These are phyloP conservation scores for Lentinula detonsa DNA, from an alignment of 768 basidiomycete species.

Conservation along the genomic window DNA sequence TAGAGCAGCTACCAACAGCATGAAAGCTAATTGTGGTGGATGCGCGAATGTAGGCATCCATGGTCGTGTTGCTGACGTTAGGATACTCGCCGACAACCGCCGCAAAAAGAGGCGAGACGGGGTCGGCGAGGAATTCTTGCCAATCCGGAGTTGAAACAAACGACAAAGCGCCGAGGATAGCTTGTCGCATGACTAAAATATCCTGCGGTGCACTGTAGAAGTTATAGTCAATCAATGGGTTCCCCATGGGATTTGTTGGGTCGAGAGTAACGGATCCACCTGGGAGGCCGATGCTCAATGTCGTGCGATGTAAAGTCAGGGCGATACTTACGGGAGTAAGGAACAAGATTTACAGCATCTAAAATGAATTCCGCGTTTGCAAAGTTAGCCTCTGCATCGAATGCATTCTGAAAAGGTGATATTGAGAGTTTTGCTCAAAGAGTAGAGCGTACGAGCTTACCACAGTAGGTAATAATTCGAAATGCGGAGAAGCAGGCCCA, in stretches of 20 bases:
- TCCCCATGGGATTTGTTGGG: slow-evolving; percentile 16
- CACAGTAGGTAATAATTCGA: slow-evolving; percentile 18
- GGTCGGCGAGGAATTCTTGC: slow-evolving; percentile 18
- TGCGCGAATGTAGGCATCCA: slow-evolving; percentile 6
- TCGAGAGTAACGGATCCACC: slow-evolving; percentile 22
- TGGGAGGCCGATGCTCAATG: not conserved
- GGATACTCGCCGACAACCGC: not conserved
- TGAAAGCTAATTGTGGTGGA: slow-evolving; percentile 10
- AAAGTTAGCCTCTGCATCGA: not conserved
- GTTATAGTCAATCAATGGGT: slow-evolving; percentile 21
- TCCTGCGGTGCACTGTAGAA: slow-evolving; percentile 16
- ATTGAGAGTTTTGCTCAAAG: not conserved
- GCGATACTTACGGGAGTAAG: slow-evolving; percentile 7
- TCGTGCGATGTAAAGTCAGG: not conserved
- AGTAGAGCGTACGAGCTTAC: not conserved
- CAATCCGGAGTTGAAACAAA: slow-evolving; percentile 24
- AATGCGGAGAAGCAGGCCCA: slow-evolving; percentile 22
- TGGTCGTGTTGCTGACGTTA: not conserved
- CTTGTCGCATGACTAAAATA: slow-evolving; percentile 19
- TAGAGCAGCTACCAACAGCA: slow-evolving; percentile 8
- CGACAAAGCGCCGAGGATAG: slow-evolving; percentile 15
- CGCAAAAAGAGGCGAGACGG: slow-evolving; percentile 6
- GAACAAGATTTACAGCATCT: slow-evolving; percentile 3
- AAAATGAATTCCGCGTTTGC: not conserved
- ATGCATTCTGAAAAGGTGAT: not conserved